These are phyloP conservation scores for Furcasterigmium furcatum DNA, from an alignment of 2,329 filamentous ascomycete species.

Conservation along the genomic window DNA sequence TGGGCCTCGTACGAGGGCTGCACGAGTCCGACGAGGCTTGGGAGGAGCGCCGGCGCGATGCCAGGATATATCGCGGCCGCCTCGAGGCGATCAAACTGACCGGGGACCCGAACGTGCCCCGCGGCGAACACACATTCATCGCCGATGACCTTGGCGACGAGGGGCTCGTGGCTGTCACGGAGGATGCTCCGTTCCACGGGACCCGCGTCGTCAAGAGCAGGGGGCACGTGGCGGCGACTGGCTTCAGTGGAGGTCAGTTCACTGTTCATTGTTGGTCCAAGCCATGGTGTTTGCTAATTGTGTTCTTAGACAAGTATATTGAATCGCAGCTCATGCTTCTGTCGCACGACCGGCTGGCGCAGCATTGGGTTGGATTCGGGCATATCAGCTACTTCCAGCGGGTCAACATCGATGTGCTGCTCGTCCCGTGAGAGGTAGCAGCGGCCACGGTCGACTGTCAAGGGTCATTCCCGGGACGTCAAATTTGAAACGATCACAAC, in stretches of 20 bases:
- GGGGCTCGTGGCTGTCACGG: slow-evolving; percentile 62
- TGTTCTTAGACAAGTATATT: slow-evolving; percentile 65
- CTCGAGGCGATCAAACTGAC: slow-evolving; percentile 88
- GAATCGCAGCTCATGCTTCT: slow-evolving; percentile 75
- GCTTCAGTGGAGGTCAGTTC: slow-evolving; percentile 69
- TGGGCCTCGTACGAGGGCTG: slow-evolving; percentile 32
- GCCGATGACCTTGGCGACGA: slow-evolving; percentile 67
- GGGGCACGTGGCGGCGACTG: slow-evolving; percentile 74
- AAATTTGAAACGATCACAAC: too few relatives aligned
- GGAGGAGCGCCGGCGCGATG: slow-evolving; percentile 38
- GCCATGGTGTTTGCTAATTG: neutral
- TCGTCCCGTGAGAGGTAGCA: slow-evolving; percentile 18
- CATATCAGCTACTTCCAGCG: slow-evolving; percentile 60
- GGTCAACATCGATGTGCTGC: slow-evolving; percentile 54
- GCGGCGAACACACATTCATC: slow-evolving; percentile 80
- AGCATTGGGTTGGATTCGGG: slow-evolving; percentile 70
- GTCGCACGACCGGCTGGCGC: slow-evolving; percentile 72
- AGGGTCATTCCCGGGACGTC: too few relatives aligned
- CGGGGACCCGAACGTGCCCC: slow-evolving; percentile 84
- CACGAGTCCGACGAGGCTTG: slow-evolving; percentile 44
- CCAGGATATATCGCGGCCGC: slow-evolving; percentile 58
- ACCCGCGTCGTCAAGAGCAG: slow-evolving; percentile 69
- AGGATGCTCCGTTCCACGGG: slow-evolving; percentile 68
- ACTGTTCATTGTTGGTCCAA: neutral
- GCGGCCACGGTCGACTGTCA: too few relatives aligned